Evolutionary conservation across 106 monocot species (phyloP).

Genomic region (Phalaenopsis aphrodite): DNA sequence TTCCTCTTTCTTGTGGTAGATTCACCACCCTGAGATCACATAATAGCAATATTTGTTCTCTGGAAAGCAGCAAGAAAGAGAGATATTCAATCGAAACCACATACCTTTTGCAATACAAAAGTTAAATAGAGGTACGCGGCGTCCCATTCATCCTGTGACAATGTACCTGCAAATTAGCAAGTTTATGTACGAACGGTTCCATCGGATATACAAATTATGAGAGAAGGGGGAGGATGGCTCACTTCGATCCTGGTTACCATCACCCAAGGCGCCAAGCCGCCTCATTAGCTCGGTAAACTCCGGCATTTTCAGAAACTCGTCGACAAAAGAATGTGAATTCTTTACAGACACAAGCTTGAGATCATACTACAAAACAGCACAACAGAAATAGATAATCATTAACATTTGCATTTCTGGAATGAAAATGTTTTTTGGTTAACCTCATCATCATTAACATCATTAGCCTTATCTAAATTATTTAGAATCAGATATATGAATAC

Average conservation of each 20-base stretch:
- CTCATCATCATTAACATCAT: not conserved
- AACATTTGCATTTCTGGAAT: not conserved
- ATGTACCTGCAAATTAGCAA: conserved; percentile 44
- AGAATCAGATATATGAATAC: too few species aligned
- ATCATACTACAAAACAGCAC: conserved; percentile 50
- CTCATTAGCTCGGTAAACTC: conserved; percentile 93
- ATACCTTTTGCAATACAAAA: conserved; percentile 84
- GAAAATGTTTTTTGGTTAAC: not conserved
- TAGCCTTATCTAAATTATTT: not conserved
- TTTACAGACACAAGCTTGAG: conserved; percentile 81
- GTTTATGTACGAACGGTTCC: not conserved
- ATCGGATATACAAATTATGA: not conserved
- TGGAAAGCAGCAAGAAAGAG: not conserved
- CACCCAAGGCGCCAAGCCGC: conserved; percentile 88
- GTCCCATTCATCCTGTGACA: conserved; percentile 89
- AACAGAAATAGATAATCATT: not conserved
- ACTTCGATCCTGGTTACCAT: conserved; percentile 86
- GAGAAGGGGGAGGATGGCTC: conserved; percentile 10
- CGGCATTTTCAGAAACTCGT: conserved; percentile 74
- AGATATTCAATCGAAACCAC: not conserved
- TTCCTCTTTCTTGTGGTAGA: conserved; percentile 18
- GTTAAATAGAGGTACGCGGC: conserved; percentile 78
- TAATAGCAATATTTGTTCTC: not conserved
- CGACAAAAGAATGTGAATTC: conserved; percentile 88
- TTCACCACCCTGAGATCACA: conserved; percentile 50